Percentiles rank a stretch among this genome's conserved stretches.
Evolutionary conservation across 306 rosid genomes (phyloP).

Genomic region (Castanopsis chinensis): DNA sequence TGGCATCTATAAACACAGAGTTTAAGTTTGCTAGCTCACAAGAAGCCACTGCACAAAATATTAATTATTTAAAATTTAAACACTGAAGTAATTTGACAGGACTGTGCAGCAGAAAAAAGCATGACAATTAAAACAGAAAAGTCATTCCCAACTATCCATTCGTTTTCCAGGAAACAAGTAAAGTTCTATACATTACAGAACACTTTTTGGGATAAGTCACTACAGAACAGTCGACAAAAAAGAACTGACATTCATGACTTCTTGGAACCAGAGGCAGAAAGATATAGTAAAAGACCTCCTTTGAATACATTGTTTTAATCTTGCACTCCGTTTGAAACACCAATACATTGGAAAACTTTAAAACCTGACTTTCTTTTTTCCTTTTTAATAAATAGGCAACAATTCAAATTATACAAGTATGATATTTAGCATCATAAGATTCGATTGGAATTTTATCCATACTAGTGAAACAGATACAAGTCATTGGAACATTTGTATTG

Average conservation of each 20-base stretch:
- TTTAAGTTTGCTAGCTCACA: slow-evolving; percentile 23
- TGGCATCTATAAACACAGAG: slow-evolving; percentile 51
- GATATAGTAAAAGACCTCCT: too few species aligned
- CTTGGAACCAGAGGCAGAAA: too few species aligned
- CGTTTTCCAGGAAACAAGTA: background rate
- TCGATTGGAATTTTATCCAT: background rate
- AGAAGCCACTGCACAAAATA: slow-evolving; percentile 35
- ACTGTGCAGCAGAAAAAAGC: background rate
- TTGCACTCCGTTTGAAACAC: too few species aligned
- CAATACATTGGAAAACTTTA: too few species aligned
- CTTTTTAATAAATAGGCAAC: background rate
- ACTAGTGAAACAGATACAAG: background rate
- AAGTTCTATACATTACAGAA: too few species aligned
- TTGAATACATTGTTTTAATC: too few species aligned
- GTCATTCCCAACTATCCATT: background rate
- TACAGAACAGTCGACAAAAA: background rate
- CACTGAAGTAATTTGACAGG: slow-evolving; percentile 9
- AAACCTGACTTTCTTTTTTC: background rate
- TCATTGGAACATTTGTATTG: background rate
- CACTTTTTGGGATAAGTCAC: background rate
- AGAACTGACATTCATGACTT: too few species aligned
- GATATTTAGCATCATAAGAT: background rate
- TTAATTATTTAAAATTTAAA: background rate
- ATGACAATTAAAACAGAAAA: background rate
- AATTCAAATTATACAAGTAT: background rate